Conservation (phyloP, 495 filamentous ascomycete genomes). For the Penicillium dipodomyicola region DNA sequence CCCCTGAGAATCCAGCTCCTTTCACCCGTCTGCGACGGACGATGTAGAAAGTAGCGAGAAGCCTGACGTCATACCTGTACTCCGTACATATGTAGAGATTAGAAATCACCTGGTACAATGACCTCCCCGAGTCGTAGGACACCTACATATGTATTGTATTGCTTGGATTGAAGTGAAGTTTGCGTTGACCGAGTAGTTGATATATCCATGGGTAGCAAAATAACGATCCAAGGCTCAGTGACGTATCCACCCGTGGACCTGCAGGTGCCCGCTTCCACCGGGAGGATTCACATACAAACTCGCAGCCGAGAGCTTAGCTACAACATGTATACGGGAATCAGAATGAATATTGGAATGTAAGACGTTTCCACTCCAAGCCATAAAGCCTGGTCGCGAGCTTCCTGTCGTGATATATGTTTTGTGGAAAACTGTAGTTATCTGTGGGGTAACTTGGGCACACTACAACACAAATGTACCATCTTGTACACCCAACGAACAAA, state of each 20-base stretch:
- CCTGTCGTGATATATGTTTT: not conserved
- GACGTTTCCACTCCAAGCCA: not conserved
- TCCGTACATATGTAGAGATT: too few relatives aligned
- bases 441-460: not conserved
- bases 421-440: not conserved
- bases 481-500: not conserved
- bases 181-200: not conserved
- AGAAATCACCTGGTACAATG: too few relatives aligned
- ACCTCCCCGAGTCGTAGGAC: too few relatives aligned
- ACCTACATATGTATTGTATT: too few relatives aligned
- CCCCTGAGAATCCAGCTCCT: conserved; percentile 6
- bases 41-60: not conserved
- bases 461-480: not conserved
- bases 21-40: not conserved
- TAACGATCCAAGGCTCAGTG: not conserved
- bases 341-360: too few relatives aligned
- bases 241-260: not conserved
- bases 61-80: not conserved
- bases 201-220: not conserved
- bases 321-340: not conserved
- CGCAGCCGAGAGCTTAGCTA: not conserved
- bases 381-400: not conserved
- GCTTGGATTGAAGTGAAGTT: not conserved
- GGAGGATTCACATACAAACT: not conserved
- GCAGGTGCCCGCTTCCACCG: not conserved